Conservation (phyloP, 2,329 filamentous ascomycete genomes). For the Fusarium sp. region DNA sequence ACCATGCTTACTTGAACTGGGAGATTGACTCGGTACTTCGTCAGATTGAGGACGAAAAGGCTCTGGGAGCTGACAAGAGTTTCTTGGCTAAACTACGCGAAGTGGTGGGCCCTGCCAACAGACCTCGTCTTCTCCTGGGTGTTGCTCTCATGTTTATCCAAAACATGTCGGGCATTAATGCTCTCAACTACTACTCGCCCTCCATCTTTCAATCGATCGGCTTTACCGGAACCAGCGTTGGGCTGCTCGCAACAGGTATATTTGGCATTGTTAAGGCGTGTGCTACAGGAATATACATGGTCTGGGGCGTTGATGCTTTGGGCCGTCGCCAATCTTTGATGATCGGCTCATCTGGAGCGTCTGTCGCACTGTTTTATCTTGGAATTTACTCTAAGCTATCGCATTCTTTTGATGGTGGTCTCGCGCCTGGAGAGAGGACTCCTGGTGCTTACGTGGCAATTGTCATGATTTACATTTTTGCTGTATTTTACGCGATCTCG, state of each 20-base stretch:
- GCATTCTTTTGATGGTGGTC: neutral
- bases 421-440: neutral
- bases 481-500: constrained; percentile 11
- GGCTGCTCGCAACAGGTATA: constrained; percentile 8
- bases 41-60: constrained; percentile 7
- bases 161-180: constrained; percentile 21
- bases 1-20: constrained; percentile 7
- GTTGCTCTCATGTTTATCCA: constrained; percentile 16
- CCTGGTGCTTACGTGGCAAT: constrained; percentile 12
- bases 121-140: constrained; percentile 8
- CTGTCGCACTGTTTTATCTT: neutral
- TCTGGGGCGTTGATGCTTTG: constrained; percentile 14
- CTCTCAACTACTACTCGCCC: constrained; percentile 20
- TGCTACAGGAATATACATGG: constrained; percentile 9
- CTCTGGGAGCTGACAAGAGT: neutral
- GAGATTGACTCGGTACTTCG: constrained; percentile 4
- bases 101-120: constrained; percentile 1
- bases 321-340: constrained; percentile 10
- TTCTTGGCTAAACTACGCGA: constrained; percentile 3
- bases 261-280: constrained; percentile 12
- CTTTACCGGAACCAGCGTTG: constrained; percentile 23
- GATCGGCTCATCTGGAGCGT: constrained; percentile 3
- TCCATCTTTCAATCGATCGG: constrained; percentile 35
- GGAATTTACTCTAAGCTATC: constrained; percentile 5
- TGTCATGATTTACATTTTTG: constrained; percentile 14